phyloP scores from a whole-genome alignment of 805 yeast species.

The Limtongozyma cylindracea region DNA sequence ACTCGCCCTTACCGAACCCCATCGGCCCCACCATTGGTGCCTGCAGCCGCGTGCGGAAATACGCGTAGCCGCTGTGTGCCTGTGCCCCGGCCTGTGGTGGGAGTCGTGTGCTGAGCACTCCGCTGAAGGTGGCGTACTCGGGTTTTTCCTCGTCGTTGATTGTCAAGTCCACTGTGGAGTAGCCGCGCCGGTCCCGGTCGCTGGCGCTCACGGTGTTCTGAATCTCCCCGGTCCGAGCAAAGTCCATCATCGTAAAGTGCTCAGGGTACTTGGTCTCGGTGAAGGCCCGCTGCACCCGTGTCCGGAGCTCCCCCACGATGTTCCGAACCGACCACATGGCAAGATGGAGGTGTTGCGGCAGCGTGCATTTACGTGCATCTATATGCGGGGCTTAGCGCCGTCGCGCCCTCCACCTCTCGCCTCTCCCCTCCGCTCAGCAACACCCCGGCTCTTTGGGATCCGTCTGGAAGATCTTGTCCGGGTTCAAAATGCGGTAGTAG shows the following conservation, averaged over 20 bases:
- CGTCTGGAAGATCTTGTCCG: constrained; percentile 17
- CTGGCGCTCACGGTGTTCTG: constrained; percentile 31
- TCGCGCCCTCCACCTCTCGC: no score
- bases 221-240: no score
- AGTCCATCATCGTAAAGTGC: no score
- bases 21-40: constrained; percentile 1
- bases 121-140: constrained; percentile 17
- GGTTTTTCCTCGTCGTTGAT: constrained; percentile 9
- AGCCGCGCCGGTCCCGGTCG: constrained; percentile 63
- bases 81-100: constrained; percentile 13
- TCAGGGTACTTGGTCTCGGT: no score
- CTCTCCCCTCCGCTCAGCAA: no score
- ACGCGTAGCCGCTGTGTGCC: constrained; percentile 2
- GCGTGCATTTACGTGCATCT: no score
- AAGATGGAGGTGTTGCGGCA: no score
- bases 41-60: not conserved
- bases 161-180: constrained; percentile 32
- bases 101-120: constrained; percentile 28
- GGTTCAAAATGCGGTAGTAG: constrained; percentile 16
- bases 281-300: no score
- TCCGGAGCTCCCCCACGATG: no score
- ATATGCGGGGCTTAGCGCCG: no score
- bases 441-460: no score
- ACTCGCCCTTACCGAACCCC: constrained; percentile 12
- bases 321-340: no score